Conservation (phyloP, 768 basidiomycete species). For the Trametes cingulata region DNA sequence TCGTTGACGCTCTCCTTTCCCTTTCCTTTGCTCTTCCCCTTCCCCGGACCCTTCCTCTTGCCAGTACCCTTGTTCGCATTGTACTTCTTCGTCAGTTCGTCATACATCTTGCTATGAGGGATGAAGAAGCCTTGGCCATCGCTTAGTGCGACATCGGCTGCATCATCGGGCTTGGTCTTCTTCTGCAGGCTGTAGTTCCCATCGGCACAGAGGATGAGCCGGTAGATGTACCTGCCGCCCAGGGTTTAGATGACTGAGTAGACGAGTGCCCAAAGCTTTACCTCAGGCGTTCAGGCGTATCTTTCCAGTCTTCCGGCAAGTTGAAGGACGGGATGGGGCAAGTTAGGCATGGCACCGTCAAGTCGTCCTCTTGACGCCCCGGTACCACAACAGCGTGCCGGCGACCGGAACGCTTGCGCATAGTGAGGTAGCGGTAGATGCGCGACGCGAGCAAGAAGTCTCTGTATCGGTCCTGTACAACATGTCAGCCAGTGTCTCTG, state of each 20-base stretch:
- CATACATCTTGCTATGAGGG: no score
- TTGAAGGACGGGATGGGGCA: background rate
- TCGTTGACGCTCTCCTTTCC: no score
- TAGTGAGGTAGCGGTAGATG: background rate
- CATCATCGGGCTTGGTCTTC: background rate
- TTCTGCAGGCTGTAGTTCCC: background rate
- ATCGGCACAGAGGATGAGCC: background rate
- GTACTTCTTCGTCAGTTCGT: no score
- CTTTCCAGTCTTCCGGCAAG: background rate
- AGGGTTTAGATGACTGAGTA: background rate
- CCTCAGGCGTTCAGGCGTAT: background rate
- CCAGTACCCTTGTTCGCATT: no score
- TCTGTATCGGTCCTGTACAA: background rate
- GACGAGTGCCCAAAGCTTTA: background rate
- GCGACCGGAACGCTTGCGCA: background rate
- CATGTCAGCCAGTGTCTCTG: no score
- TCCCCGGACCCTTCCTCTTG: no score
- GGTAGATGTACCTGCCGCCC: background rate
- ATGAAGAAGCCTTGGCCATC: background rate
- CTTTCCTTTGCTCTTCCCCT: no score
- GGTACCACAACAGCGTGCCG: background rate
- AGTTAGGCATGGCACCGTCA: background rate
- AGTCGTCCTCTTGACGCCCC: background rate
- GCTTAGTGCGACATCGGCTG: background rate
- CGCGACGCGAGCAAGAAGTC: background rate